These are phyloP conservation scores for Onygena corvina DNA, from an alignment of 2,329 filamentous ascomycete genomes.

Conservation along the genomic window DNA sequence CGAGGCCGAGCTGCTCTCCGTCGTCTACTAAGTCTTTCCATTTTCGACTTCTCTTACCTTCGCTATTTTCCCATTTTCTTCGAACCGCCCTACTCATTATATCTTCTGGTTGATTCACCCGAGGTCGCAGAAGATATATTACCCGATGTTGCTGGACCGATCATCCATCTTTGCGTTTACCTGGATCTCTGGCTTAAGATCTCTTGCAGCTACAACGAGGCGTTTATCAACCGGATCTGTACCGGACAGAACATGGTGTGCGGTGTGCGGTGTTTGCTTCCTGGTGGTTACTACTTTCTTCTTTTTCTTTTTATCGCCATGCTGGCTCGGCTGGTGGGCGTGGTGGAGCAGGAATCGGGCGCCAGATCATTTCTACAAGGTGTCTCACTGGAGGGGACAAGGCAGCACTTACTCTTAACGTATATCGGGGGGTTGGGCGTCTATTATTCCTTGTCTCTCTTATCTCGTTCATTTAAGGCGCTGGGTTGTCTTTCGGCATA, in stretches of 20 bases:
- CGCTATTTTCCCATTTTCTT: not conserved
- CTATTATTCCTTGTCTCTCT: not conserved
- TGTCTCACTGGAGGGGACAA: not conserved
- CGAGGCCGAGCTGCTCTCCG: conserved; percentile 81
- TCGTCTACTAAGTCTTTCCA: conserved; percentile 44
- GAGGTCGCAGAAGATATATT: not conserved
- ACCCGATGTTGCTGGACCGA: not conserved
- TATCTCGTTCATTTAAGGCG: not conserved
- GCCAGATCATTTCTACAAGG: conserved; percentile 2
- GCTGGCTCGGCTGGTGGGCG: not conserved
- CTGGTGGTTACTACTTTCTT: not conserved
- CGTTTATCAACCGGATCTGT: not conserved
- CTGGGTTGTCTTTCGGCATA: not conserved
- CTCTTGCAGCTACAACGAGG: not conserved
- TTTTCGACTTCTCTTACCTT: not conserved
- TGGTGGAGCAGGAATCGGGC: not conserved
- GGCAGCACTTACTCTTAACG: not conserved
- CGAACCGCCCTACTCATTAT: not conserved
- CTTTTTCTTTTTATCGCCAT: not conserved
- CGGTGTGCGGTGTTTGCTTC: not conserved
- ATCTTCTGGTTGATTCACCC: not conserved
- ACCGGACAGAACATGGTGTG: not conserved
- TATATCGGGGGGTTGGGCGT: not conserved
- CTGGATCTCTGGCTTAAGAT: conserved; percentile 3
- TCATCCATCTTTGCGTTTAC: not conserved